A percentile compares a stretch with the other conserved stretches of the same genome.
Conservation (phyloP, 176 grass and related monocot genomes). For the Aechmea fasciata region DNA sequence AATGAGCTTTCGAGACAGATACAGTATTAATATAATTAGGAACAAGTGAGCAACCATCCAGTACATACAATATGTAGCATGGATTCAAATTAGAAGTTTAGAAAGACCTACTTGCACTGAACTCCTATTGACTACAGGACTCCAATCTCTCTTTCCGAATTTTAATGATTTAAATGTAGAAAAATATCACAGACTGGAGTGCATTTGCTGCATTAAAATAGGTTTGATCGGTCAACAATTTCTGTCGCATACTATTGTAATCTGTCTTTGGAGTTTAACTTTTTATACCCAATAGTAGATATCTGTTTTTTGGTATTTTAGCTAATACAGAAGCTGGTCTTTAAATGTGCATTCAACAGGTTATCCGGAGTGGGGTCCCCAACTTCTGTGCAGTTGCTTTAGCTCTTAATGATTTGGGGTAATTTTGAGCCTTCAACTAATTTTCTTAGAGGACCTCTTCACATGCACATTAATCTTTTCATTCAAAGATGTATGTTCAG, state of each 20-base stretch:
- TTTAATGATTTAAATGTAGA: neutral
- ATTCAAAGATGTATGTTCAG: too few species aligned
- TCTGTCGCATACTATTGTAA: neutral
- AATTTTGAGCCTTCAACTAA: constrained; percentile 20
- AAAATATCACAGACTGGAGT: neutral
- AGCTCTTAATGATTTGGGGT: constrained; percentile 89
- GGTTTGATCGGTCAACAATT: neutral
- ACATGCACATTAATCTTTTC: too few species aligned
- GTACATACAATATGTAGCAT: too few species aligned
- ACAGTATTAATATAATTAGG: too few species aligned
- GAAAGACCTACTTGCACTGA: too few species aligned
- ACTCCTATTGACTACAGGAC: too few species aligned
- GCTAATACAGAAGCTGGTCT: neutral
- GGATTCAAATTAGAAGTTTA: too few species aligned
- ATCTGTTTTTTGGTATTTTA: neutral
- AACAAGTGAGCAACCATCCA: too few species aligned
- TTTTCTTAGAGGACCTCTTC: neutral
- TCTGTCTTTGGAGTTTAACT: neutral
- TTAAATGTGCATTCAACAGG: constrained; percentile 32
- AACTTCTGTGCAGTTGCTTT: constrained; percentile 98
- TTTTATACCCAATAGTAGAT: neutral
- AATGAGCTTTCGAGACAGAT: too few species aligned
- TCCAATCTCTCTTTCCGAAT: neutral
- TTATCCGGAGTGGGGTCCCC: constrained; percentile 84
- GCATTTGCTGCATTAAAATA: neutral